phyloP scores from a whole-genome alignment of 495 filamentous ascomycete genomes.

The Bathelium albidoporum region DNA sequence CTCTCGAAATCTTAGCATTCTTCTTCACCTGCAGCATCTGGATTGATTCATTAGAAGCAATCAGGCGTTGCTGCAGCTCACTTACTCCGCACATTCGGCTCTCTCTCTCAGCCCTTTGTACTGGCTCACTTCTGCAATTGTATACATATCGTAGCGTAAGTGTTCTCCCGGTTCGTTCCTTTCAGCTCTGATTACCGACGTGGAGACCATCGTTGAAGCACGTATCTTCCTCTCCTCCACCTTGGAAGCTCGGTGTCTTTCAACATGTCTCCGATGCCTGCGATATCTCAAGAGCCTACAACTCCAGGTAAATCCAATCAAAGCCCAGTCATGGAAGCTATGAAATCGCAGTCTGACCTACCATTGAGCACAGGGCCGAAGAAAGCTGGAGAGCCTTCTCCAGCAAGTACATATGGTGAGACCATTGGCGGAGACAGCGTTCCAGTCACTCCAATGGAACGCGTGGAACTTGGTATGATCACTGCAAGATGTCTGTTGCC shows the following conservation, averaged over 20 bases:
- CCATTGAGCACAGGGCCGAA: neutral
- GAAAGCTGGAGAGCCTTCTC: neutral
- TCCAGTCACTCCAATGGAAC: conserved; percentile 1
- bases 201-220: neutral
- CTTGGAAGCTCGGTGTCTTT: neutral
- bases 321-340: neutral
- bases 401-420: conserved; percentile 9
- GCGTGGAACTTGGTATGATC: neutral
- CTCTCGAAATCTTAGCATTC: neutral
- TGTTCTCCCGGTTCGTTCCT: neutral
- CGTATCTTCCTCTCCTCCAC: neutral
- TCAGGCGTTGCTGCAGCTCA: neutral
- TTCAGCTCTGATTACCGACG: neutral
- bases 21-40: neutral
- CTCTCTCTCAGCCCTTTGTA: too few species aligned
- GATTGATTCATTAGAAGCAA: neutral
- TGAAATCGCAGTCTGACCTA: neutral
- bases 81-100: neutral
- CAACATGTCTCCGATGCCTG: neutral
- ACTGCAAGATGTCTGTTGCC: neutral
- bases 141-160: neutral
- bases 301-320: neutral
- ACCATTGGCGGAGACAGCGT: conserved; percentile 6
- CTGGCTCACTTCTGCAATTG: neutral
- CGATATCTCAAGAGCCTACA: neutral